phyloP scores from a whole-genome alignment of 2,329 filamentous ascomycete species.

The Beauveria brongniartii region DNA sequence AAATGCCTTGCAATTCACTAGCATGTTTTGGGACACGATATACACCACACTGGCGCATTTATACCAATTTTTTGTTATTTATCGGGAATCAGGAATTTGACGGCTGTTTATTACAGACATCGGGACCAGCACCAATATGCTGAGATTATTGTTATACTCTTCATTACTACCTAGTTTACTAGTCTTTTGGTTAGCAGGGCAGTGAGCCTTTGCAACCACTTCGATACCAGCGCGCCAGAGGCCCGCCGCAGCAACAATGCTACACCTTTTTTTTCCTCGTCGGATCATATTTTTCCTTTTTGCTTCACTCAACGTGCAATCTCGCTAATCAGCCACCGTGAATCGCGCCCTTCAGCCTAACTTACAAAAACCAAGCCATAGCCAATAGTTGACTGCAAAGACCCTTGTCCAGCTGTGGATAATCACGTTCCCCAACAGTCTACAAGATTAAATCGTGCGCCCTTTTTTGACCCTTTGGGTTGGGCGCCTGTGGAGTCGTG shows the following conservation, averaged over 20 bases:
- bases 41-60: slow-evolving; percentile 4
- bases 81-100: neutral
- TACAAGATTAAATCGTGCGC: neutral
- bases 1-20: neutral
- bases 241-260: slow-evolving; percentile 1
- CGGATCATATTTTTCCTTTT: neutral
- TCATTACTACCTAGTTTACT: neutral
- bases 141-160: neutral
- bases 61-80: slow-evolving; percentile 6
- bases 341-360: slow-evolving; percentile 1
- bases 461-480: neutral
- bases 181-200: neutral
- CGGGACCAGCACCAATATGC: neutral
- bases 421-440: neutral
- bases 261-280: neutral
- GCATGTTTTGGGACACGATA: neutral
- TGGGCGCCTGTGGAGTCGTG: neutral
- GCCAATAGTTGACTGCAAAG: neutral
- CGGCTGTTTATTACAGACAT: neutral
- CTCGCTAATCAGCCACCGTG: neutral
- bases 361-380: no score
- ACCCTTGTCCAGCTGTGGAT: slow-evolving; percentile 2
- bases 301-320: neutral
- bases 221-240: slow-evolving; percentile 8
- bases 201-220: neutral